Conservation (phyloP, 352 stramenopile genomes). For the Phytopythium montanum region DNA sequence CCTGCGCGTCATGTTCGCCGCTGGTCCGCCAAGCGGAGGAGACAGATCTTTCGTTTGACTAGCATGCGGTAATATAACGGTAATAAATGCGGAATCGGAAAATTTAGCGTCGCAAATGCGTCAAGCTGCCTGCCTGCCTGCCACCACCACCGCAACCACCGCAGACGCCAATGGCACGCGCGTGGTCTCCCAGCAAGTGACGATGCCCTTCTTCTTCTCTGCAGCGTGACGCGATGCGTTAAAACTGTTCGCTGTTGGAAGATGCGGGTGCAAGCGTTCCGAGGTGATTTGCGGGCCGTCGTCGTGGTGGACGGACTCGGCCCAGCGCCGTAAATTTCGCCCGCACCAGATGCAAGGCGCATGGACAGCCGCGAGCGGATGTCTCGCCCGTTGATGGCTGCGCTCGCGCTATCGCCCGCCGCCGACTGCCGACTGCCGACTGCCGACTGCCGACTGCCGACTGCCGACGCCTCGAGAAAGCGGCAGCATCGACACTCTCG, state of each 20-base stretch:
- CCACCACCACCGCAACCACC: too few species aligned
- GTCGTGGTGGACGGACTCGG: not conserved
- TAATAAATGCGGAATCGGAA: not conserved
- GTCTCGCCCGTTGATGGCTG: conserved; percentile 2
- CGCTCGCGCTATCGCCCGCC: too few species aligned
- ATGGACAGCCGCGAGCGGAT: not conserved
- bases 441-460: too few species aligned
- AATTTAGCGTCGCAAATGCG: not conserved
- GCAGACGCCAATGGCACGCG: not conserved
- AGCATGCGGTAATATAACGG: not conserved
- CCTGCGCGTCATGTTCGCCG: conserved; percentile 4
- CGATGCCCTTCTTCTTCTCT: not conserved
- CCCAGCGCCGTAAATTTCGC: too few species aligned
- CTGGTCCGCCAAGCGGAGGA: not conserved
- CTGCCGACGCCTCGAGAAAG: not conserved
- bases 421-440: too few species aligned
- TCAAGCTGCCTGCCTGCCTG: too few species aligned
- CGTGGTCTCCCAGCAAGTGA: too few species aligned
- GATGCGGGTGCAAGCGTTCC: not conserved
- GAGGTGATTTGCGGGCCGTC: not conserved
- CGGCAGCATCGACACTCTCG: not conserved
- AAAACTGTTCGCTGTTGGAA: not conserved
- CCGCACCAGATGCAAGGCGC: not conserved
- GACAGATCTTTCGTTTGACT: not conserved
- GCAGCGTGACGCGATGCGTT: not conserved